Conservation (phyloP, 164 flowering plant species). For the Berberis vulgaris region DNA sequence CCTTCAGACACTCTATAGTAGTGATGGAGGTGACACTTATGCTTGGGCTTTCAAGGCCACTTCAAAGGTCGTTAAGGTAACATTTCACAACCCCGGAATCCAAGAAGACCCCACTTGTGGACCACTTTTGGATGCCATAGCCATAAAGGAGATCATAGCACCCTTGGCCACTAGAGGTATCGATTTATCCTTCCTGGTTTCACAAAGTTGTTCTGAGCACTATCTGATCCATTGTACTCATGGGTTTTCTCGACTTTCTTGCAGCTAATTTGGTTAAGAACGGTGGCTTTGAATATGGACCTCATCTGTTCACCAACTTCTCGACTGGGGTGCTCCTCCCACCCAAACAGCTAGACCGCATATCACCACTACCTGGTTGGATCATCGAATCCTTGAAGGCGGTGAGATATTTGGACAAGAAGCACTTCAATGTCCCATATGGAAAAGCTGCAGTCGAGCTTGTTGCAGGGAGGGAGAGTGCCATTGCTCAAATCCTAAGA, state of each 20-base stretch:
- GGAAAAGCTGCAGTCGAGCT: slow-evolving; percentile 56
- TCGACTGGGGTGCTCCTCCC: slow-evolving; percentile 61
- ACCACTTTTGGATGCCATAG: slow-evolving; percentile 15
- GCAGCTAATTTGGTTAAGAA: slow-evolving; percentile 60
- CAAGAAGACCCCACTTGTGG: slow-evolving; percentile 17
- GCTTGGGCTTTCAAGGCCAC: slow-evolving; percentile 19
- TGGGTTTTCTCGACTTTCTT: not conserved
- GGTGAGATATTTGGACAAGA: slow-evolving; percentile 58
- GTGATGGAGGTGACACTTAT: slow-evolving; percentile 12
- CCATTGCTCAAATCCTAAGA: slow-evolving; percentile 45
- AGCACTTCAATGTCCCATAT: slow-evolving; percentile 49
- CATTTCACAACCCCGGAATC: slow-evolving; percentile 17
- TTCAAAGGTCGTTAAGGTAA: slow-evolving; percentile 11
- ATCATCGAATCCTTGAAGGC: slow-evolving; percentile 67
- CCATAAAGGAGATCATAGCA: slow-evolving; percentile 17
- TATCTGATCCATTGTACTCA: not conserved
- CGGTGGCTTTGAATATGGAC: slow-evolving; percentile 62
- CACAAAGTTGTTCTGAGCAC: not conserved
- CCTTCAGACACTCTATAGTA: slow-evolving; percentile 57
- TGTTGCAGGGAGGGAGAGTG: slow-evolving; percentile 73
- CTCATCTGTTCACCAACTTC: slow-evolving; percentile 51
- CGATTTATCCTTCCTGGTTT: not conserved
- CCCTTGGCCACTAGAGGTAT: slow-evolving; percentile 9
- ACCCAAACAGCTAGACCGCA: slow-evolving; percentile 58
- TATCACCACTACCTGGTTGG: slow-evolving; percentile 73